phyloP scores from a whole-genome alignment of 1,284 basidiomycete genomes.

The Malassezia vespertilionis region DNA sequence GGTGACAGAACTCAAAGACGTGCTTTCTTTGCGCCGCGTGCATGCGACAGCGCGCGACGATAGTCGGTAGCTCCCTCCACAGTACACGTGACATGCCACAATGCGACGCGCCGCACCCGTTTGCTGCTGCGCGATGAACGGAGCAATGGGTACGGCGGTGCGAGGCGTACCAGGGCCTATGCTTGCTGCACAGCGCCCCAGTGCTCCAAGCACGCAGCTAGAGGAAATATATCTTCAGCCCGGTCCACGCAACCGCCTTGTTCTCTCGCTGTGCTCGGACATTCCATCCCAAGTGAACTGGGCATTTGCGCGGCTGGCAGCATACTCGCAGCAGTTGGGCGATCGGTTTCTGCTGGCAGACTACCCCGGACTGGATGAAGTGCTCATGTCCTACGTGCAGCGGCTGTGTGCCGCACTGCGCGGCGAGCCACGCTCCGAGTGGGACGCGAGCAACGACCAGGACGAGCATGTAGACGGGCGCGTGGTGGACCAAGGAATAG shows the following conservation, averaged over 20 bases:
- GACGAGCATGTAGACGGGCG: neutral
- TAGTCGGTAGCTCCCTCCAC: too few relatives aligned
- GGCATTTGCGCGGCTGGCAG: constrained; percentile 32
- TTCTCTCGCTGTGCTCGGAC: constrained; percentile 38
- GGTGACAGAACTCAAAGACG: constrained; percentile 13
- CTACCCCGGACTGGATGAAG: constrained; percentile 33
- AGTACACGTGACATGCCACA: constrained; percentile 5
- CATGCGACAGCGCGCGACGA: neutral
- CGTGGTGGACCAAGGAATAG: constrained; percentile 24
- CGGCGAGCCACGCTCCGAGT: constrained; percentile 20
- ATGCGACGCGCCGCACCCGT: neutral
- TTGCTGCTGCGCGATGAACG: neutral
- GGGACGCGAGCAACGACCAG: constrained; percentile 16
- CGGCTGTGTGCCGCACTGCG: constrained; percentile 27
- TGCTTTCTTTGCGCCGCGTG: constrained; percentile 3
- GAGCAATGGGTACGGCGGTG: neutral
- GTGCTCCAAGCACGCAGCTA: too few relatives aligned
- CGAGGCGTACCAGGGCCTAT: constrained; percentile 16
- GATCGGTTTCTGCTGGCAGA: constrained; percentile 23
- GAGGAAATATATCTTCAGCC: constrained; percentile 31
- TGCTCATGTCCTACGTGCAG: constrained; percentile 26
- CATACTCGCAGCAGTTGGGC: constrained; percentile 16
- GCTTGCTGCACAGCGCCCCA: constrained; percentile 18
- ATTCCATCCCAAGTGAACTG: constrained; percentile 40
- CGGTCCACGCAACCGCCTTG: constrained; percentile 36